Evolutionary conservation across 768 basidiomycete species (phyloP).

Genomic region (Cystobasidium onofrii): DNA sequence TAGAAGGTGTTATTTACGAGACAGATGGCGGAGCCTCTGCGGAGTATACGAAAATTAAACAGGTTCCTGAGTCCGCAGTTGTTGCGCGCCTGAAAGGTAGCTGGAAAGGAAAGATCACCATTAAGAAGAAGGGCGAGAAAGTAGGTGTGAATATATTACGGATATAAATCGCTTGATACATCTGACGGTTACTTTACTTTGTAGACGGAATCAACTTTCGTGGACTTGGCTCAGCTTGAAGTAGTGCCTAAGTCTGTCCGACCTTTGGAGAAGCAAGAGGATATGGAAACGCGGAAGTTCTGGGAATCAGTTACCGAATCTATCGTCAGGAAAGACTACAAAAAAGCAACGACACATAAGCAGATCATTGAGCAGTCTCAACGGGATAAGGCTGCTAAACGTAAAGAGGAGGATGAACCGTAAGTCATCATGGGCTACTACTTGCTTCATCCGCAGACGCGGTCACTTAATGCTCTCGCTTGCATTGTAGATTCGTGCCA

Average conservation of each 20-base stretch:
- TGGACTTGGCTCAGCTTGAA: constrained; percentile 66
- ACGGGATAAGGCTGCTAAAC: constrained; percentile 75
- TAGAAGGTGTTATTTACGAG: constrained; percentile 72
- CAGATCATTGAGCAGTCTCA: constrained; percentile 85
- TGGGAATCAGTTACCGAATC: constrained; percentile 56
- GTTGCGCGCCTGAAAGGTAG: constrained; percentile 79
- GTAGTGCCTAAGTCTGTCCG: constrained; percentile 76
- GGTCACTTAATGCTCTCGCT: background rate
- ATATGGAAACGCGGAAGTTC: constrained; percentile 71
- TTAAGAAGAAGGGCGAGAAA: constrained; percentile 55
- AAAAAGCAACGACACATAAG: constrained; percentile 86
- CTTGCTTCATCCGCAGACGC: no score
- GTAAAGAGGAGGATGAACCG: constrained; percentile 70
- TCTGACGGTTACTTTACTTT: background rate
- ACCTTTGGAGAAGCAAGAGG: constrained; percentile 67
- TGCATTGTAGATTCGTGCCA: constrained; percentile 11
- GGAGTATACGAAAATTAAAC: constrained; percentile 57
- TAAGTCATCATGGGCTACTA: background rate
- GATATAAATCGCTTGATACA: no score
- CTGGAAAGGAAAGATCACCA: constrained; percentile 76
- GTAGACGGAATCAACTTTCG: constrained; percentile 46
- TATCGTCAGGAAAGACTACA: constrained; percentile 72
- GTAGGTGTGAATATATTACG: no score
- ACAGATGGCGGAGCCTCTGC: constrained; percentile 57
- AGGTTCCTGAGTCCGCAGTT: constrained; percentile 69